Evolutionary conservation across 805 yeast genomes (phyloP).

Genomic region (Maudiozyma serrabonitensis): DNA sequence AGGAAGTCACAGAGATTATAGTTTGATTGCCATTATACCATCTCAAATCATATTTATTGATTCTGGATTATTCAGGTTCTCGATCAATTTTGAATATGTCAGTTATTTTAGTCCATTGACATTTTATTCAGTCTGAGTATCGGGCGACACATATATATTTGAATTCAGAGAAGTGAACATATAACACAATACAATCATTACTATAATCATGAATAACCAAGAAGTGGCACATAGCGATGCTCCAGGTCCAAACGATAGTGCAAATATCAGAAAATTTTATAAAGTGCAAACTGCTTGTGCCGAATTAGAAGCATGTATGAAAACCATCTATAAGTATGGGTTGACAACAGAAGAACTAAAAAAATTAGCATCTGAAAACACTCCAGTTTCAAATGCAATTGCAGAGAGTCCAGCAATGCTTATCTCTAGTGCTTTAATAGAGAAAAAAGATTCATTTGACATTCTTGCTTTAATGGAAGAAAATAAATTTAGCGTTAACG

Average conservation of each 20-base stretch:
- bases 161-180: neutral
- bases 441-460: neutral
- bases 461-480: constrained; percentile 3
- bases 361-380: neutral
- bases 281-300: constrained; percentile 12
- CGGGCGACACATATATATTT: neutral
- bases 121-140: neutral
- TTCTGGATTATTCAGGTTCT: too few species aligned
- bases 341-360: constrained; percentile 5
- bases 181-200: neutral
- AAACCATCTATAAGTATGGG: constrained; percentile 8
- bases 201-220: neutral
- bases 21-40: too few species aligned
- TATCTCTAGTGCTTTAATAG: constrained; percentile 7
- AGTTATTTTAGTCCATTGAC: neutral
- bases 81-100: too few species aligned
- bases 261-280: constrained; percentile 10
- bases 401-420: constrained; percentile 9
- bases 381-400: constrained; percentile 8
- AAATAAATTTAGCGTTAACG: constrained; percentile 6
- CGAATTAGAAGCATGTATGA: constrained; percentile 9
- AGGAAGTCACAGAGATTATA: too few species aligned
- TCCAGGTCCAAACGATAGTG: neutral
- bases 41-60: too few species aligned
- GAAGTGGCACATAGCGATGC: neutral